phyloP scores from a whole-genome alignment of 2,329 filamentous ascomycete genomes.

The Huntiella bhutanensis region DNA sequence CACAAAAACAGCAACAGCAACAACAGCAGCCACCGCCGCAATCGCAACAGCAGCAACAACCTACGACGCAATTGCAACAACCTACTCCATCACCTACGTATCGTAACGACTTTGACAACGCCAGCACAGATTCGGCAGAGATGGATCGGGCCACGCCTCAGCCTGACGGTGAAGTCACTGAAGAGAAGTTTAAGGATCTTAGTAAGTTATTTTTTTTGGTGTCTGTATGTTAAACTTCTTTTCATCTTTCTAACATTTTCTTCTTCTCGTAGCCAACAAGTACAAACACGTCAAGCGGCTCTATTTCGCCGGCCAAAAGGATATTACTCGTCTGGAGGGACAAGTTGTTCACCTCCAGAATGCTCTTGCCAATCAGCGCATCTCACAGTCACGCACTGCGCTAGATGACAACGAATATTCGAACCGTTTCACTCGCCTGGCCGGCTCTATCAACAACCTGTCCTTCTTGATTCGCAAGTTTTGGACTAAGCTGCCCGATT shows the following conservation, averaged over 20 bases:
- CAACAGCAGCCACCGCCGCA: neutral
- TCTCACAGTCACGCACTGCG: constrained; percentile 83
- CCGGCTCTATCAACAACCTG: constrained; percentile 85
- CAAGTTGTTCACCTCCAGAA: constrained; percentile 93
- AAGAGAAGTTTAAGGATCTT: constrained; percentile 39
- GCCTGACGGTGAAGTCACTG: constrained; percentile 27
- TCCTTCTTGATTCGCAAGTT: constrained; percentile 93
- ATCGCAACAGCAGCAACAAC: constrained; percentile 1
- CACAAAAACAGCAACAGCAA: neutral
- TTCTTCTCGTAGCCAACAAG: constrained; percentile 49
- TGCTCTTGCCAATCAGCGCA: constrained; percentile 85
- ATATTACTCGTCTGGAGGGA: constrained; percentile 80
- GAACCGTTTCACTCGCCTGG: constrained; percentile 73
- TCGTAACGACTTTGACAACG: constrained; percentile 17
- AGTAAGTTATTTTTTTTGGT: constrained; percentile 22
- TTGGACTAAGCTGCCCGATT: constrained; percentile 65
- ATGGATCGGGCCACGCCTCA: constrained; percentile 38
- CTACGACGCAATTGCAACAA: neutral
- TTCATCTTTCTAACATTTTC: constrained; percentile 3
- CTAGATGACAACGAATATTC: constrained; percentile 91
- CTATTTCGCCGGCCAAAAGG: constrained; percentile 86
- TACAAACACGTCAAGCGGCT: constrained; percentile 97
- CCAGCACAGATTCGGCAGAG: constrained; percentile 27
- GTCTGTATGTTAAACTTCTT: constrained; percentile 11
- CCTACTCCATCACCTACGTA: constrained; percentile 3